Base-by-base conservation (phyloP, 1,284 basidiomycete genomes). In the Irpex sp. region DNA sequence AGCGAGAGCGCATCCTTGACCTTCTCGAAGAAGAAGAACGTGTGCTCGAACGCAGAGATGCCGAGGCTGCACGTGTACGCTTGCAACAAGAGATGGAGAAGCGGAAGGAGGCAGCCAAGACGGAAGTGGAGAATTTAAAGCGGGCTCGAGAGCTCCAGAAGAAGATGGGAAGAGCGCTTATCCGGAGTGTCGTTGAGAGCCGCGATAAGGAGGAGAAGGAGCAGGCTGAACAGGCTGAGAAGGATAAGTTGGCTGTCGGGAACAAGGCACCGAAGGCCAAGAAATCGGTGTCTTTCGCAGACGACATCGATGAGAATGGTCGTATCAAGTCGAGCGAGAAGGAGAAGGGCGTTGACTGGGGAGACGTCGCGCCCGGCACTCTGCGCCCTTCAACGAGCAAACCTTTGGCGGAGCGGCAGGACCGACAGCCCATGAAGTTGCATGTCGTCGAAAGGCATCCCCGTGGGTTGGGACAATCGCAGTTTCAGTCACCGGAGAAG, bases 141-240 rank as follows among this genome's bases (percentile, higher is more conserved):
- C 79, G 79, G 43, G 78, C 82, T 2, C 82, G 81, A 62, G 86
- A 86, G 62, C 76, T 90, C 70, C 88, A 90, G 71, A 89, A 85
- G 77, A 89, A 85, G 74, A 90, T 92, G 88, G 90, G 89, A 1
- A 85, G 81, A 66, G 86, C 88, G 0, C 76, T 92, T 47, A 65
- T 92, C 47, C 73, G 74, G 59, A 82, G 81, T 63, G 69, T 83
- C 55, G 74, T 78, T 3, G 74, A 79, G 53, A 73, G 77, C n/a
- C 76, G 75, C 19, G 78, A 79, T 63, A 69, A 73, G 57, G 79
- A 77, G 53, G 78, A 78, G 54, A 66, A 74, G 60, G 74, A 74
- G 61, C 67, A 65, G 56, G 65, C 68, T 33, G 68, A 73, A 61
- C 74, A 67, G 68, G 74, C 72, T 65, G 68, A 72, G 63, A 69